Evolutionary conservation across 352 stramenopile species (phyloP).

Genomic region (Pythium grandisporangium): DNA sequence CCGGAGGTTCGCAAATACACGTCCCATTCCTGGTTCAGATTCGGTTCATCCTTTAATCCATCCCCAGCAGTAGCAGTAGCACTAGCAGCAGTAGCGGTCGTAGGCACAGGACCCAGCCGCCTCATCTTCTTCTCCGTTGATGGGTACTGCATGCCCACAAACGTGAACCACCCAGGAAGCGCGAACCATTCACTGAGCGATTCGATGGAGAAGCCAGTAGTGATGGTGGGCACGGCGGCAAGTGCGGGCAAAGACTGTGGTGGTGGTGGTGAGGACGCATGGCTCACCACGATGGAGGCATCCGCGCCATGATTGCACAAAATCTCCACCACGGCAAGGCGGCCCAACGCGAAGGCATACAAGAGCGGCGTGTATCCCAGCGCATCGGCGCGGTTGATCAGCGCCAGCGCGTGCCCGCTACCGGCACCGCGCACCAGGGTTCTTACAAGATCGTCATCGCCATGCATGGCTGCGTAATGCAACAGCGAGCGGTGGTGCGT

Average conservation of each 20-base stretch:
- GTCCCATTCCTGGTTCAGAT: too few species aligned
- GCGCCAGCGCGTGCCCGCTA: too few species aligned
- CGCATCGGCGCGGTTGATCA: slow-evolving; percentile 22
- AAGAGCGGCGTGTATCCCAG: slow-evolving; percentile 38
- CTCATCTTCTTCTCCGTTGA: slow-evolving; percentile 20
- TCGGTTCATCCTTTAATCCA: too few species aligned
- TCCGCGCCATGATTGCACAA: slow-evolving; percentile 26
- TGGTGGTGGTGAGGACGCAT: too few species aligned
- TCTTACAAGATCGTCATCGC: slow-evolving; percentile 22
- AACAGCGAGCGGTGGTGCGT: slow-evolving; percentile 22
- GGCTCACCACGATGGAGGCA: slow-evolving; percentile 21
- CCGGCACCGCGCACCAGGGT: too few species aligned
- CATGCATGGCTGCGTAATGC: slow-evolving; percentile 35
- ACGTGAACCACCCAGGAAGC: slow-evolving; percentile 51
- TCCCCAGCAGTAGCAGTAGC: too few species aligned
- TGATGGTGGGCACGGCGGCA: slow-evolving; percentile 34
- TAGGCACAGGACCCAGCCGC: too few species aligned
- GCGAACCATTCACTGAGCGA: slow-evolving; percentile 39
- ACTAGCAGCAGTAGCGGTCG: too few species aligned
- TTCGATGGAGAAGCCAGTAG: slow-evolving; percentile 29
- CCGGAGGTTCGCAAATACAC: too few species aligned
- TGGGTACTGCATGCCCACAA: slow-evolving; percentile 13
- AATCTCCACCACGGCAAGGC: slow-evolving; percentile 16
- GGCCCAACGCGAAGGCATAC: slow-evolving; percentile 47
- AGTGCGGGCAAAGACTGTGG: too few species aligned